Conservation (phyloP, 345 rosid species). For the Punica granatum region DNA sequence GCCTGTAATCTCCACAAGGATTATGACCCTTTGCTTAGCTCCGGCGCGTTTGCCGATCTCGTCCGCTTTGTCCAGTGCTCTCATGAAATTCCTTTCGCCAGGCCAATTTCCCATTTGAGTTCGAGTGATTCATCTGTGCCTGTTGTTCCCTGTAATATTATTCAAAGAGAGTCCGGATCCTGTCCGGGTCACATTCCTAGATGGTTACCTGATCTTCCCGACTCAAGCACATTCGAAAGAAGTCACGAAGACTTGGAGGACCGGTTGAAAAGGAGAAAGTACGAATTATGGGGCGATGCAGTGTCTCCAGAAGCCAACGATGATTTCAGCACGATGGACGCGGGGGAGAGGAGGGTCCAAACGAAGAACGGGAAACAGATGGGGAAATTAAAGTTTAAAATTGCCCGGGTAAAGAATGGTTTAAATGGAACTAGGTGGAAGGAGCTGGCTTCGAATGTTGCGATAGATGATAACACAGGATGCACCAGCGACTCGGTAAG, state of each 20-base stretch:
- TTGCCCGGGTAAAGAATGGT: not conserved
- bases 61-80: constrained; percentile 25
- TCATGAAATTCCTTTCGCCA: constrained; percentile 53
- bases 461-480: not conserved
- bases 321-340: not conserved
- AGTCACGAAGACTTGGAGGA: not conserved
- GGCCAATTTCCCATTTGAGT: constrained; percentile 28
- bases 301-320: not conserved
- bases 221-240: not conserved
- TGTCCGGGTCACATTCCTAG: constrained; percentile 16
- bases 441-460: not conserved
- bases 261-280: not conserved
- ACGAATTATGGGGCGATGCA: not conserved
- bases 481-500: not conserved
- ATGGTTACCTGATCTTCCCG: constrained; percentile 37
- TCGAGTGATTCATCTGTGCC: not conserved
- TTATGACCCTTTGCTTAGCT: constrained; percentile 18
- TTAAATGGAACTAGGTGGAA: not conserved
- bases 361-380: not conserved
- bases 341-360: not conserved
- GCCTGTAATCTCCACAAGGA: constrained; percentile 31
- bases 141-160: not conserved
- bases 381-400: not conserved
- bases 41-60: constrained; percentile 24
- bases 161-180: not conserved